These are phyloP conservation scores for Candolleomyces efflorescens DNA, from an alignment of 768 basidiomycete genomes.

Conservation along the genomic window DNA sequence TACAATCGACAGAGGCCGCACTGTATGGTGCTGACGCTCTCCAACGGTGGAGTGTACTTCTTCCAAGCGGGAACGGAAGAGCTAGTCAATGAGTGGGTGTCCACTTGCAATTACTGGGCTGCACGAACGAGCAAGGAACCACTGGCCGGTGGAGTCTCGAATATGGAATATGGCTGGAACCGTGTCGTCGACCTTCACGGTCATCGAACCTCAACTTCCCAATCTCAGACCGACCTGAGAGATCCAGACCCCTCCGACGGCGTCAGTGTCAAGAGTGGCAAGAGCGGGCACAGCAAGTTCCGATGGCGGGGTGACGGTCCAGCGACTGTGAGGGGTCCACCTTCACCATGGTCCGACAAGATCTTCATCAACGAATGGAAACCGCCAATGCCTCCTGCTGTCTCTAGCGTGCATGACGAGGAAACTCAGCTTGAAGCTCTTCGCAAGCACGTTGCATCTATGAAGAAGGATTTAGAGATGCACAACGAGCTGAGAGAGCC, in stretches of 20 bases:
- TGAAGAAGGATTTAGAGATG: slow-evolving; percentile 75
- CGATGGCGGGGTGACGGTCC: slow-evolving; percentile 61
- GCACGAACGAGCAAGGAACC: slow-evolving; percentile 95
- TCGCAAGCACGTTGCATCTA: slow-evolving; percentile 67
- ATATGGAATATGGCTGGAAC: slow-evolving; percentile 99
- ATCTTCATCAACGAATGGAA: slow-evolving; percentile 92
- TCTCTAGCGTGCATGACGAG: slow-evolving; percentile 85
- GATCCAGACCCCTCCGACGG: slow-evolving; percentile 50
- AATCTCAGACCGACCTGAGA: slow-evolving; percentile 33
- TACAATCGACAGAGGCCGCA: slow-evolving; percentile 89
- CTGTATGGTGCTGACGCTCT: slow-evolving; percentile 90
- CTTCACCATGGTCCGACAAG: slow-evolving; percentile 76
- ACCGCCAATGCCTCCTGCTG: slow-evolving; percentile 77
- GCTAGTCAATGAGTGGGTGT: slow-evolving; percentile 98
- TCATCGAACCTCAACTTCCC: slow-evolving; percentile 52
- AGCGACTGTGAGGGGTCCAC: slow-evolving; percentile 57
- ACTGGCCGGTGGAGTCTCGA: slow-evolving; percentile 91
- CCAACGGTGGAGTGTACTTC: slow-evolving; percentile 91
- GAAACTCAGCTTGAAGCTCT: slow-evolving; percentile 90
- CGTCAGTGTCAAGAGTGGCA: slow-evolving; percentile 49
- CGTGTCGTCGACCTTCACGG: slow-evolving; percentile 54
- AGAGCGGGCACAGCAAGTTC: slow-evolving; percentile 73
- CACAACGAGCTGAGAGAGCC: slow-evolving; percentile 84
- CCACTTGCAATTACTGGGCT: slow-evolving; percentile 99
- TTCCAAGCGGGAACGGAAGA: slow-evolving; percentile 99